A percentile compares a stretch with the other conserved stretches of the same genome.
These are phyloP conservation scores for Pleurotus sapidus DNA, from an alignment of 768 basidiomycete species.

Conservation along the genomic window DNA sequence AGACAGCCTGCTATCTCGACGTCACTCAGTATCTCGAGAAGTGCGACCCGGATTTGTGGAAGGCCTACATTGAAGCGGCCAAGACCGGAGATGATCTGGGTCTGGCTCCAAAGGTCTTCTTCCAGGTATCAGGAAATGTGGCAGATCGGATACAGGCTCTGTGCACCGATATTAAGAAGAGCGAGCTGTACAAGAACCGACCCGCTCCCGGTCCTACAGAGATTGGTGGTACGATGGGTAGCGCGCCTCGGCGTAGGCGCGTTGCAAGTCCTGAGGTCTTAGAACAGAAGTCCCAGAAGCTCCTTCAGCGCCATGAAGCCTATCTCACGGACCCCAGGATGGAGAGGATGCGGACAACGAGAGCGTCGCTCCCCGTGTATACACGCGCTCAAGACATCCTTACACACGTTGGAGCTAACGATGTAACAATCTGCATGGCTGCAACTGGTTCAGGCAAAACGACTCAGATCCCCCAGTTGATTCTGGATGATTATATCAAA, in stretches of 20 bases:
- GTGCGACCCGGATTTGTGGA: conserved; percentile 83
- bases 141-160: conserved; percentile 73
- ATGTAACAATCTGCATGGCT: conserved; percentile 88
- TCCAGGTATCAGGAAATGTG: conserved; percentile 60
- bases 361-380: conserved; percentile 73
- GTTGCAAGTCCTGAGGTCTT: conserved; percentile 24
- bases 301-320: conserved; percentile 48
- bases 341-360: conserved; percentile 63
- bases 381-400: conserved; percentile 66
- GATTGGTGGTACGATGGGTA: not conserved
- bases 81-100: conserved; percentile 69
- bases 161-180: conserved; percentile 61
- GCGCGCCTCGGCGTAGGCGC: not conserved
- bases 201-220: conserved; percentile 33
- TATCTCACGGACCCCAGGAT: conserved; percentile 63
- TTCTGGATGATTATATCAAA: conserved; percentile 81
- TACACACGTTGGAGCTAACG: conserved; percentile 65
- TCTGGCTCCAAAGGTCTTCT: conserved; percentile 64
- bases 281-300: conserved; percentile 51
- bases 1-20: conserved; percentile 78
- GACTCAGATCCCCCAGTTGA: conserved; percentile 90
- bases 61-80: conserved; percentile 56
- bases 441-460: conserved; percentile 93
- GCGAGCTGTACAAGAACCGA: conserved; percentile 63
- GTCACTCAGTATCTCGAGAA: conserved; percentile 83